phyloP scores from a whole-genome alignment of 2,329 filamentous ascomycete species.

The Ophiostoma himal-ulmi region DNA sequence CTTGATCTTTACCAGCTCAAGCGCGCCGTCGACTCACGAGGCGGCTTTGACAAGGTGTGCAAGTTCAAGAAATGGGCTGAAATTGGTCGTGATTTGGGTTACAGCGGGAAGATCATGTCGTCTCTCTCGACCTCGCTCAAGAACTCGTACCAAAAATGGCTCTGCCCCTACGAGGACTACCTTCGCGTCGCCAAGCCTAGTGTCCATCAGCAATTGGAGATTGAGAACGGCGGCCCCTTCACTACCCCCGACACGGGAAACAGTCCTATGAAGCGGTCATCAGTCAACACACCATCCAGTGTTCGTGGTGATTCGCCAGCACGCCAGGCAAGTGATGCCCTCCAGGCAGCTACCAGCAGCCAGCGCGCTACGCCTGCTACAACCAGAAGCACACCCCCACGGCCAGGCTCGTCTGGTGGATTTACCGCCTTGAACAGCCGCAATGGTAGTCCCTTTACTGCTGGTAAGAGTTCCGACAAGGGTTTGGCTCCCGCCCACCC shows the following conservation, averaged over 20 bases:
- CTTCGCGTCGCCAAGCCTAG: slow-evolving; percentile 84
- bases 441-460: slow-evolving; percentile 56
- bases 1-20: slow-evolving; percentile 93
- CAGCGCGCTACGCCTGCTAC: slow-evolving; percentile 43
- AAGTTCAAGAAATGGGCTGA: slow-evolving; percentile 99
- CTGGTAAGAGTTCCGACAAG: slow-evolving; percentile 42
- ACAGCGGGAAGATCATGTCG: slow-evolving; percentile 99
- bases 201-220: slow-evolving; percentile 91
- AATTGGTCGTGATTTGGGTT: slow-evolving; percentile 91
- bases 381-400: slow-evolving; percentile 43
- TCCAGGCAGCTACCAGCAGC: slow-evolving; percentile 43
- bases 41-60: slow-evolving; percentile 94
- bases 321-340: slow-evolving; percentile 47
- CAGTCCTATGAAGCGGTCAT: slow-evolving; percentile 64
- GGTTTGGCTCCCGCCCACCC: slow-evolving; percentile 49
- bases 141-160: slow-evolving; percentile 96
- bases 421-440: slow-evolving; percentile 68
- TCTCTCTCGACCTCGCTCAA: slow-evolving; percentile 95
- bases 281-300: slow-evolving; percentile 53
- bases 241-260: slow-evolving; percentile 55
- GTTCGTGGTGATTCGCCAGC: slow-evolving; percentile 62
- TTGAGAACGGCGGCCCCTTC: slow-evolving; percentile 85
- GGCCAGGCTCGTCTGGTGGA: slow-evolving; percentile 47
- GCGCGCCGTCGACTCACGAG: slow-evolving; percentile 90
- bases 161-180: slow-evolving; percentile 95